These are phyloP conservation scores for Mycena polygramma DNA, from an alignment of 768 basidiomycete species.

Conservation along the genomic window DNA sequence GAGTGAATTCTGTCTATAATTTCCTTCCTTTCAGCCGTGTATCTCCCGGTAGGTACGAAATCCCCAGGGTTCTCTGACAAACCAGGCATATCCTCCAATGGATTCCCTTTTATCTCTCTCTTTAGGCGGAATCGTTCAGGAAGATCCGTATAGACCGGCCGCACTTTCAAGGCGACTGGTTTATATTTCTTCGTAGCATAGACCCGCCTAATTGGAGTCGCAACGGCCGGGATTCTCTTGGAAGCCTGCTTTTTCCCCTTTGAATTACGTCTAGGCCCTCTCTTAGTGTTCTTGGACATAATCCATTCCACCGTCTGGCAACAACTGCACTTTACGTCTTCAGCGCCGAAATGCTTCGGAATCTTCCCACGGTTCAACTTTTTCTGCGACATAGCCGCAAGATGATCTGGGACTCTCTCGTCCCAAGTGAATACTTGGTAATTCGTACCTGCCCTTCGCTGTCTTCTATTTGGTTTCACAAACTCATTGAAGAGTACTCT, in stretches of 20 bases:
- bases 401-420: not conserved
- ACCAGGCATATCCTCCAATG: slow-evolving; percentile 40
- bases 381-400: not conserved
- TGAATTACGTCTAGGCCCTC: not conserved
- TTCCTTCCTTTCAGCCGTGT: slow-evolving; percentile 42
- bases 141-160: slow-evolving; percentile 40
- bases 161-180: slow-evolving; percentile 44
- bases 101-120: slow-evolving; percentile 45
- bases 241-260: slow-evolving; percentile 2
- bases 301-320: not conserved
- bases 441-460: not conserved
- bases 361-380: not conserved
- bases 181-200: slow-evolving; percentile 47
- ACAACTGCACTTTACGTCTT: not conserved
- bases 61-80: slow-evolving; percentile 36
- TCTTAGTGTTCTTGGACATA: not conserved
- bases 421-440: not conserved
- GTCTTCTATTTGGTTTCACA: not conserved
- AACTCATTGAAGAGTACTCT: not conserved
- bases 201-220: not conserved
- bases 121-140: slow-evolving; percentile 44
- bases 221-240: not conserved
- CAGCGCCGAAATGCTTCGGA: not conserved
- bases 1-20: slow-evolving; percentile 39
- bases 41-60: slow-evolving; percentile 42